Evolutionary conservation across 352 stramenopile species (phyloP).

Genomic region (Globisporangium cylindrosporum): DNA sequence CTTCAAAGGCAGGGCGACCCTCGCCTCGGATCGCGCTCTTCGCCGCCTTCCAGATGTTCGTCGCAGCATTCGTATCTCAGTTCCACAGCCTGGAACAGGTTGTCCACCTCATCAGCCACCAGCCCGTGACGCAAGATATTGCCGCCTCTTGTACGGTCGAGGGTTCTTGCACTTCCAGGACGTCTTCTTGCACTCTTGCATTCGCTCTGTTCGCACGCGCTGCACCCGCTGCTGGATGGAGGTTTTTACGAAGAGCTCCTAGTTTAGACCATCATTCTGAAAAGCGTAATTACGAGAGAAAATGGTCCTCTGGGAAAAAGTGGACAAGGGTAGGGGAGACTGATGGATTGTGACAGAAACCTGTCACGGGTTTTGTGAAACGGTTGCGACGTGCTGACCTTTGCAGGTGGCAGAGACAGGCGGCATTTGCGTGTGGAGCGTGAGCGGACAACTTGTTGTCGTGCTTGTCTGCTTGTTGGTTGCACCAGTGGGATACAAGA

Average conservation of each 20-base stretch:
- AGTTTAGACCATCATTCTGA: not conserved
- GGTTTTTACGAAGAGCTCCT: not conserved
- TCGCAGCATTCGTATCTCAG: no score
- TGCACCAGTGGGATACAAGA: not conserved
- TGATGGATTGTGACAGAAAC: conserved; percentile 4
- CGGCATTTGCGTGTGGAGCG: not conserved
- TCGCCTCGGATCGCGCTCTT: no score
- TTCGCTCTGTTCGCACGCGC: no score
- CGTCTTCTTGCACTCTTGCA: no score
- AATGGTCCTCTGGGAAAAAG: not conserved
- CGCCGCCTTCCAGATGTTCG: no score
- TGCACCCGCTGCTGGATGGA: no score
- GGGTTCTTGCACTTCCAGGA: no score
- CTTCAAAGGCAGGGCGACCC: no score
- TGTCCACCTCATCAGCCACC: no score
- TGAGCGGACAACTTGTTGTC: not conserved
- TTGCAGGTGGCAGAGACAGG: not conserved
- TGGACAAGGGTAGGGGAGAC: not conserved
- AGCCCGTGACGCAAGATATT: no score
- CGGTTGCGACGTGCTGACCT: not conserved
- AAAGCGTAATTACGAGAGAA: not conserved
- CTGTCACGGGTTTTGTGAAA: not conserved
- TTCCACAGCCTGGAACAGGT: no score
- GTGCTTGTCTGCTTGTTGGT: not conserved
- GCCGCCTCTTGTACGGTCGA: no score